A percentile compares a stretch with the other conserved stretches of the same genome.
phyloP scores from a whole-genome alignment of 345 rosid species.

The Microthlaspi erraticum region DNA sequence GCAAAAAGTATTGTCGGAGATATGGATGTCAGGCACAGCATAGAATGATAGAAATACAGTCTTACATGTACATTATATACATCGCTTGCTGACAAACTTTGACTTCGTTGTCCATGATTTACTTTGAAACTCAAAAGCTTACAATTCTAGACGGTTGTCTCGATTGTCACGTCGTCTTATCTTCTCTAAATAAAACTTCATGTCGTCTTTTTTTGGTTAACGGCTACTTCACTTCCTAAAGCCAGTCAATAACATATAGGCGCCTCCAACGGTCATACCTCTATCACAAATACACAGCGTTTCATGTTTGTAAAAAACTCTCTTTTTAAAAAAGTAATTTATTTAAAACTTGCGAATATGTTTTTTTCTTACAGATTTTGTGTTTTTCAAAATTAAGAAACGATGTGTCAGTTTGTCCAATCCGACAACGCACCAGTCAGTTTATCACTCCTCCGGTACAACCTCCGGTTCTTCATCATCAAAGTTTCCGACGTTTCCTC shows the following conservation, averaged over 20 bases:
- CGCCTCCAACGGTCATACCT: slow-evolving; percentile 61
- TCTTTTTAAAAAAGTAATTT: slow-evolving; percentile 1
- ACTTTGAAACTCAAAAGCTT: too few species aligned
- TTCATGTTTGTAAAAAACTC: not conserved
- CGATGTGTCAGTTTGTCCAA: slow-evolving; percentile 35
- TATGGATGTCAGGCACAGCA: too few species aligned
- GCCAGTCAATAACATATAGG: slow-evolving; percentile 39
- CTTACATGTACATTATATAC: too few species aligned
- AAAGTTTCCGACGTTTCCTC: slow-evolving; percentile 24
- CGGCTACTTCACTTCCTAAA: slow-evolving; percentile 55
- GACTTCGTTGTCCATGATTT: too few species aligned
- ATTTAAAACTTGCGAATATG: not conserved
- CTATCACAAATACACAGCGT: slow-evolving; percentile 39
- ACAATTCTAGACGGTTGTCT: too few species aligned
- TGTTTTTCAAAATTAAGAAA: not conserved
- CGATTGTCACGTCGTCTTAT: slow-evolving; percentile 15
- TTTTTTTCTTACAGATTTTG: not conserved
- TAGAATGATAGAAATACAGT: too few species aligned
- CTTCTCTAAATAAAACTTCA: not conserved
- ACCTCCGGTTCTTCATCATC: slow-evolving; percentile 43
- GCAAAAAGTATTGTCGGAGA: too few species aligned
- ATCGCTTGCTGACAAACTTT: too few species aligned
- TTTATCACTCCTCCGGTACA: too few species aligned
- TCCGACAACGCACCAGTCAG: slow-evolving; percentile 52
- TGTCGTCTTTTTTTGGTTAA: slow-evolving; percentile 40